These are phyloP conservation scores for Pulveroboletus ravenelii DNA, from an alignment of 768 basidiomycete species.

Conservation along the genomic window DNA sequence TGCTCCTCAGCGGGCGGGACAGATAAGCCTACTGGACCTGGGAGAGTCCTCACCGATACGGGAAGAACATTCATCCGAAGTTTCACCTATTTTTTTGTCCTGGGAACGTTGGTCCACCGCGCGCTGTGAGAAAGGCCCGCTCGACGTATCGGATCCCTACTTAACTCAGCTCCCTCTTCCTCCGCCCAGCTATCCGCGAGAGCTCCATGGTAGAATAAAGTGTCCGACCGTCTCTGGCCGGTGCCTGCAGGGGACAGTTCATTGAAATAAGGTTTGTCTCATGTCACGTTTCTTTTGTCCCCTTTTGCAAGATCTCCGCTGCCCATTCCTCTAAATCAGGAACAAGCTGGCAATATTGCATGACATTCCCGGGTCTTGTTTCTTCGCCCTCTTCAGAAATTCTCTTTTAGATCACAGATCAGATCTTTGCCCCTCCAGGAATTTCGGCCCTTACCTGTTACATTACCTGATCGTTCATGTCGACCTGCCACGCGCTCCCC, in stretches of 20 bases:
- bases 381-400: slow-evolving; percentile 13
- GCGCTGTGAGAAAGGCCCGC: slow-evolving; percentile 22
- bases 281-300: slow-evolving; percentile 29
- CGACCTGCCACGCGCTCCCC: slow-evolving; percentile 14
- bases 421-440: slow-evolving; percentile 14
- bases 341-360: slow-evolving; percentile 7
- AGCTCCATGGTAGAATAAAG: slow-evolving; percentile 11
- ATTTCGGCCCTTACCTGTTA: slow-evolving; percentile 9
- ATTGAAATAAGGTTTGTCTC: slow-evolving; percentile 29
- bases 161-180: slow-evolving; percentile 9
- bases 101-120: slow-evolving; percentile 1
- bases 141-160: slow-evolving; percentile 9
- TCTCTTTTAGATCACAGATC: slow-evolving; percentile 20
- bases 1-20: not conserved
- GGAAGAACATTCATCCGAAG: slow-evolving; percentile 15
- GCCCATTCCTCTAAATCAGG: slow-evolving; percentile 18
- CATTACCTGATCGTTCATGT: slow-evolving; percentile 17
- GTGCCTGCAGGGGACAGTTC: slow-evolving; percentile 22
- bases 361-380: slow-evolving; percentile 12
- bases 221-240: slow-evolving; percentile 2
- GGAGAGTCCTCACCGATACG: not conserved
- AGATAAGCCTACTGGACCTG: slow-evolving; percentile 11
- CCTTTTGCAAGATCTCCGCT: slow-evolving; percentile 22
- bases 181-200: slow-evolving; percentile 10
- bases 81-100: slow-evolving; percentile 11